These are phyloP conservation scores for Akanthomyces muscarius DNA, from an alignment of 2,329 filamentous ascomycete genomes.

Conservation along the genomic window DNA sequence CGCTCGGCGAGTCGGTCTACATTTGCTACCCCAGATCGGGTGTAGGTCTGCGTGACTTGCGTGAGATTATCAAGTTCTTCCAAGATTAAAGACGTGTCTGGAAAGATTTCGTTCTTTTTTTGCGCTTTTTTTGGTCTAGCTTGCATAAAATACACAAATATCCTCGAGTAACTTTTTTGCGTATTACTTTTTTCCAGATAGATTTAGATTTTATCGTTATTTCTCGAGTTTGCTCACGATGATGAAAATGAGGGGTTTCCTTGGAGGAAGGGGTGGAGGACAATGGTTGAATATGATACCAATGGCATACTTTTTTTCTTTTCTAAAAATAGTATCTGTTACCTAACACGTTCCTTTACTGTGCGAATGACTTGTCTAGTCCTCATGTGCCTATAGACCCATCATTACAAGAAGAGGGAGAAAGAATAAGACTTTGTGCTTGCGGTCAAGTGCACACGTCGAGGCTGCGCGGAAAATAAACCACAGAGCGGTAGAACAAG, in stretches of 20 bases:
- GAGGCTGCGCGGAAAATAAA: too few species aligned
- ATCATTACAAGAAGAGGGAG: too few species aligned
- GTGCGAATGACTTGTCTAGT: too few species aligned
- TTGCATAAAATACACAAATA: slow-evolving; percentile 6
- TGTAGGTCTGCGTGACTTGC: slow-evolving; percentile 73
- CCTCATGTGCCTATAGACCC: too few species aligned
- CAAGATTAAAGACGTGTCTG: slow-evolving; percentile 53
- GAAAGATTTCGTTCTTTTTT: background rate
- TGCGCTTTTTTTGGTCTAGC: background rate
- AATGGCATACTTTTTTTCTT: background rate
- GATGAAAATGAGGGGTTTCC: background rate
- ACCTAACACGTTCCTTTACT: too few species aligned
- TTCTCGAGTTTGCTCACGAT: background rate
- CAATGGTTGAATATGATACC: slow-evolving; percentile 13
- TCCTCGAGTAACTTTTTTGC: background rate
- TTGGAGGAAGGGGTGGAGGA: background rate
- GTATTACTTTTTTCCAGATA: background rate
- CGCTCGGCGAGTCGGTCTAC: slow-evolving; percentile 77
- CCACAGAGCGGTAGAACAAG: too few species aligned
- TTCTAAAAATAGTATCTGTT: background rate
- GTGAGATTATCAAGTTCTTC: slow-evolving; percentile 88
- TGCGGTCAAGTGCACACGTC: too few species aligned
- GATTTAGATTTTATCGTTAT: background rate
- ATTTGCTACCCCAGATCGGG: slow-evolving; percentile 88
- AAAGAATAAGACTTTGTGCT: too few species aligned